Evolutionary conservation across 2,329 filamentous ascomycete genomes (phyloP).

Genomic region (Apiospora rasikravindrae): DNA sequence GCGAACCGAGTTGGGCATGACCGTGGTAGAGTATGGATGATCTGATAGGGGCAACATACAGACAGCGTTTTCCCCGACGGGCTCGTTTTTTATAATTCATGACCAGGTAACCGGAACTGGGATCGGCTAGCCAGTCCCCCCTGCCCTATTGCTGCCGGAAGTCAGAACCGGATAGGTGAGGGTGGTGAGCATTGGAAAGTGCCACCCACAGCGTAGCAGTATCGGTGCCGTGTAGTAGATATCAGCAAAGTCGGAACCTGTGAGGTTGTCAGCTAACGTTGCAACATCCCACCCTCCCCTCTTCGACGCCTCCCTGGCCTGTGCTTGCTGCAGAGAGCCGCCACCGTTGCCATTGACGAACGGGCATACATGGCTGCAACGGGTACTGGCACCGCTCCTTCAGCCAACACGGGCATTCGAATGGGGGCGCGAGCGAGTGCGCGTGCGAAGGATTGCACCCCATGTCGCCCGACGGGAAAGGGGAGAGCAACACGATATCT

Average conservation of each 20-base stretch:
- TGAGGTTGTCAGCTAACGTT: constrained; percentile 1
- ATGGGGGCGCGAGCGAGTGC: background rate
- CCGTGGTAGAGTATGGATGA: background rate
- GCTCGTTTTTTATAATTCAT: background rate
- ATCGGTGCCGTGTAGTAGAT: background rate
- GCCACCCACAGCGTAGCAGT: background rate
- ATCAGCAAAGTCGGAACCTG: background rate
- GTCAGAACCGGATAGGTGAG: background rate
- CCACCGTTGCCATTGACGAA: background rate
- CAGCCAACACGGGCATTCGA: background rate
- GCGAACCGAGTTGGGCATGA: background rate
- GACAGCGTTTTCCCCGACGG: background rate
- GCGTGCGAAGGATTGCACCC: background rate
- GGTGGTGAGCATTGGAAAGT: background rate
- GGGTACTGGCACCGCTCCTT: background rate
- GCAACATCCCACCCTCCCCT: background rate
- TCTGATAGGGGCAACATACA: background rate
- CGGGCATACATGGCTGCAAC: background rate
- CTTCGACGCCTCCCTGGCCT: background rate
- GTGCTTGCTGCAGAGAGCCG: constrained; percentile 12
- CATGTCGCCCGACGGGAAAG: constrained; percentile 4
- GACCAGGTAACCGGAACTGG: constrained; percentile 3
- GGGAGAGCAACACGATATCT: background rate
- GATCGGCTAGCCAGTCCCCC: background rate
- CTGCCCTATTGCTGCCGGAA: background rate